Percentiles rank a stretch among this genome's conserved stretches.
Conservation (phyloP, 306 rosid genomes). For the Prosopis cineraria region DNA sequence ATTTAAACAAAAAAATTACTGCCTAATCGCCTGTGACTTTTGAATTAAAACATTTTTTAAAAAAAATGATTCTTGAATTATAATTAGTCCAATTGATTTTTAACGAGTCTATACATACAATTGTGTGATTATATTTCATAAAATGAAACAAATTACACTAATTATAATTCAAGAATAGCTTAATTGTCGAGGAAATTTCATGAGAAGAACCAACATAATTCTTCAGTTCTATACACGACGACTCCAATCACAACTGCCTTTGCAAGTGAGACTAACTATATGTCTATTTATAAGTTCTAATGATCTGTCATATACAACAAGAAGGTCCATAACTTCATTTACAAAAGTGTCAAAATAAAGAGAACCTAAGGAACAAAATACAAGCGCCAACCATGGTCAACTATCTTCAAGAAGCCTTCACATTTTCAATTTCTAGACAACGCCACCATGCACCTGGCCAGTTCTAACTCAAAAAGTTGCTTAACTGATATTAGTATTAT, state of each 20-base stretch:
- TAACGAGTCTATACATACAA: no score
- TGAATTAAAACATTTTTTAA: no score
- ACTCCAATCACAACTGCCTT: not conserved
- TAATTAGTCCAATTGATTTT: no score
- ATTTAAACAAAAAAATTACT: no score
- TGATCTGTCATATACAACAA: slow-evolving; percentile 47
- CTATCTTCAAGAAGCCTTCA: slow-evolving; percentile 40
- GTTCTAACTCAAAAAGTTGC: slow-evolving; percentile 37
- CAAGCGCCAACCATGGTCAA: slow-evolving; percentile 42
- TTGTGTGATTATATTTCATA: no score
- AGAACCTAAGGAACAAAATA: slow-evolving; percentile 29
- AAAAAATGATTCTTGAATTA: no score
- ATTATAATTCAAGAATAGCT: no score
- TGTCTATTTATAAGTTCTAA: slow-evolving; percentile 15
- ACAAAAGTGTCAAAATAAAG: slow-evolving; percentile 45
- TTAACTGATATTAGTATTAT: not conserved
- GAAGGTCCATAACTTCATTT: slow-evolving; percentile 50
- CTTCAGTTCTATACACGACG: slow-evolving; percentile 18
- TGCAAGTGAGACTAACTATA: not conserved
- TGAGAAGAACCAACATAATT: no score
- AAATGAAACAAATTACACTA: no score
- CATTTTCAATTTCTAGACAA: slow-evolving; percentile 38
- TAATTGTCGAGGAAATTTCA: no score
- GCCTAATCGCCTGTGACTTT: no score
- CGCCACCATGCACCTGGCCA: slow-evolving; percentile 44